Percentiles rank a stretch among this genome's conserved stretches.
phyloP scores from a whole-genome alignment of 2,329 filamentous ascomycete genomes.

The Penicillium expansum region DNA sequence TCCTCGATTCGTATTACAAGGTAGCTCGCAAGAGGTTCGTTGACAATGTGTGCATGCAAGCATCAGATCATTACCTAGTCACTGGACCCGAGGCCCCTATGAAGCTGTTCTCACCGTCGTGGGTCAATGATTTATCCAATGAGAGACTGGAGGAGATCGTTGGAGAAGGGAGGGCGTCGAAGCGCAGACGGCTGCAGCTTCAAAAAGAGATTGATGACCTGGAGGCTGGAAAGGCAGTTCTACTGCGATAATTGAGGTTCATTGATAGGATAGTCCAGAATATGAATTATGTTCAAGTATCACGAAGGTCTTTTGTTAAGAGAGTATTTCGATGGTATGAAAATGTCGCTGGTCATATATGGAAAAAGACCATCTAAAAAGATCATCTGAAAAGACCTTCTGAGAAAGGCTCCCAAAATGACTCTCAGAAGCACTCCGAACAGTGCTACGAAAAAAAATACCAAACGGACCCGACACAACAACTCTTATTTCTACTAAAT shows the following conservation, averaged over 20 bases:
- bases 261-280: background rate
- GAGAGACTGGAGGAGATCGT: constrained; percentile 56
- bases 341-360: background rate
- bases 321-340: background rate
- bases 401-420: too few relatives aligned
- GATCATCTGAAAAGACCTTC: background rate
- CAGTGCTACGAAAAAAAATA: too few relatives aligned
- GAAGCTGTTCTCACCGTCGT: constrained; percentile 51
- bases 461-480: background rate
- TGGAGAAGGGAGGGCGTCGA: constrained; percentile 52
- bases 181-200: constrained; percentile 45
- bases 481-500: background rate
- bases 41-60: constrained; percentile 61
- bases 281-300: background rate
- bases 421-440: too few relatives aligned
- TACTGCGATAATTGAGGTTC: background rate
- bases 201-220: constrained; percentile 48
- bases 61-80: constrained; percentile 55
- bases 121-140: constrained; percentile 49
- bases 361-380: background rate
- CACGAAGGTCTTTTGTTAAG: background rate
- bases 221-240: constrained; percentile 33
- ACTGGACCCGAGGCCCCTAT: constrained; percentile 52
- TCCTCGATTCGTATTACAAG: constrained; percentile 61
- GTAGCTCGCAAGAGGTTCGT: constrained; percentile 61